phyloP scores from a whole-genome alignment of 768 basidiomycete species.

The Leccinum barrowsii region DNA sequence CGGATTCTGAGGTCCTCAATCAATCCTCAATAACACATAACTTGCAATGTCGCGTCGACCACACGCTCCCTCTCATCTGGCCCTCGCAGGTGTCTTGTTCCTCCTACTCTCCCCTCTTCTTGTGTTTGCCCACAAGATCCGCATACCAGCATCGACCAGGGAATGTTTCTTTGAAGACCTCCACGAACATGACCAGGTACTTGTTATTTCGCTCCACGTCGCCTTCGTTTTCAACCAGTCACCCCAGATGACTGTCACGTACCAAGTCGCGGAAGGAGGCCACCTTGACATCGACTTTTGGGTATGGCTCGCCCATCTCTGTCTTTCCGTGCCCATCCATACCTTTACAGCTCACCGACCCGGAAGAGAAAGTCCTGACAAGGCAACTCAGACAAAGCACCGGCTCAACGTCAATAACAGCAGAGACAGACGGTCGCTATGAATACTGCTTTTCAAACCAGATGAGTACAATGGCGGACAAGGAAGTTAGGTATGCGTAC shows the following conservation, averaged over 20 bases:
- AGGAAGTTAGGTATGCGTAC: conserved; percentile 75
- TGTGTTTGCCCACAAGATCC: conserved; percentile 64
- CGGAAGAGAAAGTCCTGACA: conserved; percentile 59
- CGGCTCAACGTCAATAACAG: conserved; percentile 84
- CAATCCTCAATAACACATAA: background rate
- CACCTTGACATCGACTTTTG: conserved; percentile 98
- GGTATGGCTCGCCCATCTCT: conserved; percentile 43
- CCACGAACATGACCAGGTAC: conserved; percentile 84
- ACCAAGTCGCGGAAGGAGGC: conserved; percentile 97
- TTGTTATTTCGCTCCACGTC: background rate
- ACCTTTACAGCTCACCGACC: conserved; percentile 69
- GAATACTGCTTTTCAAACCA: conserved; percentile 99
- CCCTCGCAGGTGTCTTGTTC: conserved; percentile 41
- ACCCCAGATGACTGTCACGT: conserved; percentile 94
- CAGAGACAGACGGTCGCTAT: conserved; percentile 81
- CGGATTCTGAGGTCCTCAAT: conserved; percentile 4
- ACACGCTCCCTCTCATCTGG: conserved; percentile 32
- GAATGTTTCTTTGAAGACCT: conserved; percentile 98
- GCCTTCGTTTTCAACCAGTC: background rate
- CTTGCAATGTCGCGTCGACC: conserved; percentile 34
- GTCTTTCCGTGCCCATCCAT: background rate
- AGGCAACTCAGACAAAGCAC: conserved; percentile 87
- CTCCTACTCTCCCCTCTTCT: conserved; percentile 33
- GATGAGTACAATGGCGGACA: conserved; percentile 96
- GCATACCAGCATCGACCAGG: conserved; percentile 73